Conservation (phyloP, 2,329 filamentous ascomycete genomes). For the Chaetomiaceae sp. region DNA sequence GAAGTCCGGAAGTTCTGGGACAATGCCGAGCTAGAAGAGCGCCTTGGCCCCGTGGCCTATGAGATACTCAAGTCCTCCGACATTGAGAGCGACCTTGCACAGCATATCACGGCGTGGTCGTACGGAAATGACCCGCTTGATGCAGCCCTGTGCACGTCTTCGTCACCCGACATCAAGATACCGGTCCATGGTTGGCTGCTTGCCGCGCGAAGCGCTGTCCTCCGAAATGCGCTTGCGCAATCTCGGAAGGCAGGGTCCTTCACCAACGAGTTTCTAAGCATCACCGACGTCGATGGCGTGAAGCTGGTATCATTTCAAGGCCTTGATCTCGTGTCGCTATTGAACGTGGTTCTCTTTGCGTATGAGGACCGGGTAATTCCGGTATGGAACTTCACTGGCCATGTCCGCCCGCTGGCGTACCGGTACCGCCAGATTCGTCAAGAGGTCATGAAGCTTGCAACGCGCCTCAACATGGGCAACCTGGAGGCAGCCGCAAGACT, state of each 20-base stretch:
- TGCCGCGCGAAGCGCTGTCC: slow-evolving; percentile 61
- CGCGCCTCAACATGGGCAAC: slow-evolving; percentile 60
- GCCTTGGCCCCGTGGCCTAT: slow-evolving; percentile 44
- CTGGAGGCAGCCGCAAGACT: slow-evolving; percentile 73
- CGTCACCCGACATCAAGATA: slow-evolving; percentile 61
- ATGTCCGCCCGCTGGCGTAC: slow-evolving; percentile 58
- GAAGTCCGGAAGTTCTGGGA: slow-evolving; percentile 39
- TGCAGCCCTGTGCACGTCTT: slow-evolving; percentile 47
- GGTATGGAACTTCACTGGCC: slow-evolving; percentile 75
- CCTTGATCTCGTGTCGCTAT: slow-evolving; percentile 68
- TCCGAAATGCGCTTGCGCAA: slow-evolving; percentile 57
- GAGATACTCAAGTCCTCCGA: slow-evolving; percentile 57
- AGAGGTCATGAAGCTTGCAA: slow-evolving; percentile 83
- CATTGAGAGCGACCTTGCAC: slow-evolving; percentile 56
- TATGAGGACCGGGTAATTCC: slow-evolving; percentile 78
- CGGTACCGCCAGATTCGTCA: slow-evolving; percentile 73
- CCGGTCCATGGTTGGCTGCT: slow-evolving; percentile 81
- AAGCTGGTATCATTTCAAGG: slow-evolving; percentile 58
- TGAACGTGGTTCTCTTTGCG: slow-evolving; percentile 72
- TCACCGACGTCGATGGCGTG: slow-evolving; percentile 47
- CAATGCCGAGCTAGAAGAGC: slow-evolving; percentile 42
- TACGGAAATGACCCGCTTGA: slow-evolving; percentile 39
- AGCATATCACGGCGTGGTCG: slow-evolving; percentile 40
- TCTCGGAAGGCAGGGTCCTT: slow-evolving; percentile 50
- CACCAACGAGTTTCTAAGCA: slow-evolving; percentile 53